A percentile compares a stretch with the other conserved stretches of the same genome.
These are phyloP conservation scores for Leonotis leonurus DNA, from an alignment of 257 asterid species.

Conservation along the genomic window DNA sequence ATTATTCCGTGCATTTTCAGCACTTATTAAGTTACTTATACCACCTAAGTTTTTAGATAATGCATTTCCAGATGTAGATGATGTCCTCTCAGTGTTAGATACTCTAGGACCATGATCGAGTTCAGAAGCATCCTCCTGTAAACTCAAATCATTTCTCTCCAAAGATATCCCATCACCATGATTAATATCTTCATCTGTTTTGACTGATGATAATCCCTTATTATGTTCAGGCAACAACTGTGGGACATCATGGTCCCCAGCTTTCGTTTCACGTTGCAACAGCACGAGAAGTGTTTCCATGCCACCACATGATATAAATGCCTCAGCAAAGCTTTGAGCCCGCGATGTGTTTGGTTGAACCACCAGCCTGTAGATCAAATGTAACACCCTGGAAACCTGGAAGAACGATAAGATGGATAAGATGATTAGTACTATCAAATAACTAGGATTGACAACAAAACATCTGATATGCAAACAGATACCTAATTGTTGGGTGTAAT, in stretches of 20 bases:
- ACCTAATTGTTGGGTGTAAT: slow-evolving; percentile 3
- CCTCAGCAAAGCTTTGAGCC: slow-evolving; percentile 87
- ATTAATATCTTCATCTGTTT: slow-evolving; percentile 31
- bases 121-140: slow-evolving; percentile 39
- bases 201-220: slow-evolving; percentile 28
- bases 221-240: slow-evolving; percentile 35
- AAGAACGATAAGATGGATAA: slow-evolving; percentile 21
- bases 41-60: slow-evolving; percentile 68
- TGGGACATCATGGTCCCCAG: slow-evolving; percentile 61
- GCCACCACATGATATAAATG: slow-evolving; percentile 90
- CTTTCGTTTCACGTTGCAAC: slow-evolving; percentile 92
- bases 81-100: slow-evolving; percentile 45
- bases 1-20: slow-evolving; percentile 96
- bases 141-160: slow-evolving; percentile 36
- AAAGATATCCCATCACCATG: slow-evolving; percentile 28
- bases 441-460: not conserved
- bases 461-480: slow-evolving; percentile 1
- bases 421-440: slow-evolving; percentile 4
- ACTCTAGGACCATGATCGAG: slow-evolving; percentile 27
- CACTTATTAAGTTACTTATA: slow-evolving; percentile 70
- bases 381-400: slow-evolving; percentile 95
- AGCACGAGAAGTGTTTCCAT: slow-evolving; percentile 91
- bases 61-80: slow-evolving; percentile 59
- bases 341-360: slow-evolving; percentile 86
- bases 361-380: slow-evolving; percentile 82